Evolutionary conservation across 768 basidiomycete genomes (phyloP), one percentile per base, ranked within the genome.

Genomic region (Termitomyces sp.): DNA sequence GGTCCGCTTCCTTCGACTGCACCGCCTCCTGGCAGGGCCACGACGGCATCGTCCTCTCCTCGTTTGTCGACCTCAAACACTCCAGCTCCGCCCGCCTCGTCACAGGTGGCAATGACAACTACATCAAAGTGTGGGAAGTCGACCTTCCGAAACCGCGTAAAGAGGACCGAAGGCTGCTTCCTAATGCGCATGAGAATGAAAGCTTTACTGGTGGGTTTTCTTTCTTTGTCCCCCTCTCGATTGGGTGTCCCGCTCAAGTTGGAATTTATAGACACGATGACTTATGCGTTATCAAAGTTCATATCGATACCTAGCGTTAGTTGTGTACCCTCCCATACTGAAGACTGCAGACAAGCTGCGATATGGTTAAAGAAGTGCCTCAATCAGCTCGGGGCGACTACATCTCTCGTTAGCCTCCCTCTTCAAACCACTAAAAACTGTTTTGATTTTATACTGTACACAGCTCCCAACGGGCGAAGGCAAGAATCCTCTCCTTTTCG

Each of bases 301-400:
- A 79, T 97, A 6, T 85, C 92, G 0, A 90, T 95, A 41, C 91
- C 87, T 1, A 96, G 94, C 44, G 82, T 99, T 49, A 94, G 92
- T 65, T 83, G 80, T 47, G 77, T 78, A 55, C 78, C 83, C 1
- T 66, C 73, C 1, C 83, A 90, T 66, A 79, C 84, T 54, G 92
- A 93, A 69, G 89, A 95, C 67, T 99, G 97, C 68, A 82, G 94
- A 52, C 96, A 98, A 67, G 91, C 93, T 1, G 95, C 94, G 5
- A 87, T 95, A 43, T 95, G 94, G 87, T 73, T 98, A 55, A 89
- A 89, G 66, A 94, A 92, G 63, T 92, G 92, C 64, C 74, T 99
- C 16, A 80, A 79, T 1, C 92, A 96, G 69, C 81, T 98, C 19
- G 97, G 97, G 16, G 95, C 95, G 3, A 81, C 87, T 37, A 82